Evolutionary conservation across 495 filamentous ascomycete species (phyloP), one percentile per base, ranked within the genome.

Genomic region (Neurospora pannonica): DNA sequence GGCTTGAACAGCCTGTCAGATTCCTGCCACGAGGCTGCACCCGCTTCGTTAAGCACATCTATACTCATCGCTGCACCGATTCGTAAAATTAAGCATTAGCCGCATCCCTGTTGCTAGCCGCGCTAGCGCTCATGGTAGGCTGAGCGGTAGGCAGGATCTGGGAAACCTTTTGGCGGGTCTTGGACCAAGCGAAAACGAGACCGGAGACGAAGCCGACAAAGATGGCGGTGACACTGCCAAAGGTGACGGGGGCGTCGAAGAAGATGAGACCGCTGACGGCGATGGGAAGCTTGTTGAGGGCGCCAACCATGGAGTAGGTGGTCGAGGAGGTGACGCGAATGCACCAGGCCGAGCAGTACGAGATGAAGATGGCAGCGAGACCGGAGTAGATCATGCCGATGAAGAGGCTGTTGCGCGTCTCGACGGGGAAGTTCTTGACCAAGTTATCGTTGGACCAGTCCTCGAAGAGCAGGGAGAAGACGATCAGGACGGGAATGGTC

Each of bases 331-430:
- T 97, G 73, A 97, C 92, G 77, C 96, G 96, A 76, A 99, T 95
- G 84, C 96, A 98, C 96, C 96, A 98, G 38, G 96, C 95, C 28
- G 94, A 97, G 80, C 93, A 94, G 87, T 99, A 99, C 28, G 96
- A 98, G 83, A 99, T 99, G 85, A 98, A 97, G 77, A 99, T 93
- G 62, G 95, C 92, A 38, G 91, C 95, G 39, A 97, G 88, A 71
- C 96, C 96, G 13, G 96, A 98, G 81, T 98, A 90, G 78, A 98
- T 84, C 93, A 99, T 97, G 81, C 95, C 93, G 75, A 92, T 81
- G 77, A 95, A 87, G 60, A 96, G 88, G 78, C 84, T 88, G 83
- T 92, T 94, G 75, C 94, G 90, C 40, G 89, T 82, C 75, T 90
- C 92, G 21, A 84, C 74, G 54, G 97, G 96, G 86, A 99, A 99